phyloP scores from a whole-genome alignment of 176 grass and related monocot species.

The Carex littledalei region DNA sequence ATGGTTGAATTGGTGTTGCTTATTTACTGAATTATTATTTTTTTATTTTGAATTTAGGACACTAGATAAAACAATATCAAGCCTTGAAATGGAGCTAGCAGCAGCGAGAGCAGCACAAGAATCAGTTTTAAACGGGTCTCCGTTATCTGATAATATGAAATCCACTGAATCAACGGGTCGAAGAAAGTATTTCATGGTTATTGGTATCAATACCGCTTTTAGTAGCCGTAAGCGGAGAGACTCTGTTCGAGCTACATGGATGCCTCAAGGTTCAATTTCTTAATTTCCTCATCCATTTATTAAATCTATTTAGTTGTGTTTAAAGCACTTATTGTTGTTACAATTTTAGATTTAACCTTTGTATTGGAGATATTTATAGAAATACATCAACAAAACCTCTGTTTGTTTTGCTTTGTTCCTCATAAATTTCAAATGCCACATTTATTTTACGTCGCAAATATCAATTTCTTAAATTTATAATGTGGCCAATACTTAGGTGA shows the following conservation, averaged over 20 bases:
- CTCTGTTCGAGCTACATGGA: slow-evolving; percentile 85
- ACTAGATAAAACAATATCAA: slow-evolving; percentile 83
- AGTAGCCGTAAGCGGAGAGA: slow-evolving; percentile 84
- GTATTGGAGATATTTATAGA: background rate
- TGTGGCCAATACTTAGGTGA: slow-evolving; percentile 35
- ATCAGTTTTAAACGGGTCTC: slow-evolving; percentile 43
- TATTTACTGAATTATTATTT: background rate
- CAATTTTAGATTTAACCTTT: background rate
- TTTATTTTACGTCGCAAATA: background rate
- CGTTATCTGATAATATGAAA: slow-evolving; percentile 24
- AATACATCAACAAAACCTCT: background rate
- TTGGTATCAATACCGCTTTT: slow-evolving; percentile 92
- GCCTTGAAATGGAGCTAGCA: slow-evolving; percentile 77
- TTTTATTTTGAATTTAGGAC: slow-evolving; percentile 33
- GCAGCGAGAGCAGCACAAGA: slow-evolving; percentile 65
- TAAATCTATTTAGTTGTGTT: background rate
- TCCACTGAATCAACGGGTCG: slow-evolving; percentile 21
- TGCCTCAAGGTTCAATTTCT: slow-evolving; percentile 72
- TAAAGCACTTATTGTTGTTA: background rate
- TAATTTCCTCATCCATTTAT: background rate
- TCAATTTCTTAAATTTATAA: background rate
- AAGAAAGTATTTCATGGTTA: slow-evolving; percentile 70
- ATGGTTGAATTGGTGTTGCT: background rate
- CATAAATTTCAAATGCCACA: background rate
- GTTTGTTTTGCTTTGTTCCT: background rate